These are phyloP conservation scores for Sutorius australiensis DNA, from an alignment of 768 basidiomycete genomes.

Conservation along the genomic window DNA sequence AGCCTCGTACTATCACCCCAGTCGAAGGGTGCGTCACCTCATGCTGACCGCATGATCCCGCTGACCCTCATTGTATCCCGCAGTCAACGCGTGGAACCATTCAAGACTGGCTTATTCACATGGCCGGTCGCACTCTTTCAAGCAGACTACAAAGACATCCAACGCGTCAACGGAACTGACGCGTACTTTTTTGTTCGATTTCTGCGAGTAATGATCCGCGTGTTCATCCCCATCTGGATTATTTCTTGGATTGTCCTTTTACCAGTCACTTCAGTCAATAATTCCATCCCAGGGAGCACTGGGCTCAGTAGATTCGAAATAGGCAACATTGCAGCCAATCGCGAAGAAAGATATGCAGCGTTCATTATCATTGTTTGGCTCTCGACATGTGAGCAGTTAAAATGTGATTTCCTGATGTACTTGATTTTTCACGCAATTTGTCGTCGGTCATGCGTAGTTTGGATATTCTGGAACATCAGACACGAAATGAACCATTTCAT, in stretches of 20 bases:
- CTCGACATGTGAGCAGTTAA: slow-evolving; percentile 62
- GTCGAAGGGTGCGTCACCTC: slow-evolving; percentile 36
- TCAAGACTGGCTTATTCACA: slow-evolving; percentile 47
- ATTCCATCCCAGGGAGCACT: slow-evolving; percentile 39
- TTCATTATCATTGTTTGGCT: slow-evolving; percentile 75
- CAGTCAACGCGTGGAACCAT: slow-evolving; percentile 58
- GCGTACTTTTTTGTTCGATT: slow-evolving; percentile 94
- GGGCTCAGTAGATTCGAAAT: slow-evolving; percentile 73
- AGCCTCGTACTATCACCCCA: slow-evolving; percentile 74
- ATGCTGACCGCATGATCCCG: neutral
- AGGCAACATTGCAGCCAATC: slow-evolving; percentile 63
- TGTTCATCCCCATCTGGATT: slow-evolving; percentile 89
- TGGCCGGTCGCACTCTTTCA: slow-evolving; percentile 69
- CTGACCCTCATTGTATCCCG: neutral
- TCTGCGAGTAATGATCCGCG: slow-evolving; percentile 74
- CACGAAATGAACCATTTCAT: slow-evolving; percentile 80
- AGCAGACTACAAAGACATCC: slow-evolving; percentile 59
- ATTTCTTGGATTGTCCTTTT: slow-evolving; percentile 84
- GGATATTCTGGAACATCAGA: slow-evolving; percentile 82
- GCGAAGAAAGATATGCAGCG: slow-evolving; percentile 64
- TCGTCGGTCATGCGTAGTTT: slow-evolving; percentile 44
- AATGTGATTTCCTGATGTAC: neutral
- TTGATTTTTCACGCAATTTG: neutral
- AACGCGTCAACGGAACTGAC: slow-evolving; percentile 75
- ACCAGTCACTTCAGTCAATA: slow-evolving; percentile 63